Evolutionary conservation across 2,329 filamentous ascomycete genomes (phyloP), one percentile per base, ranked within the genome.

Genomic region (Lithohypha guttulata): DNA sequence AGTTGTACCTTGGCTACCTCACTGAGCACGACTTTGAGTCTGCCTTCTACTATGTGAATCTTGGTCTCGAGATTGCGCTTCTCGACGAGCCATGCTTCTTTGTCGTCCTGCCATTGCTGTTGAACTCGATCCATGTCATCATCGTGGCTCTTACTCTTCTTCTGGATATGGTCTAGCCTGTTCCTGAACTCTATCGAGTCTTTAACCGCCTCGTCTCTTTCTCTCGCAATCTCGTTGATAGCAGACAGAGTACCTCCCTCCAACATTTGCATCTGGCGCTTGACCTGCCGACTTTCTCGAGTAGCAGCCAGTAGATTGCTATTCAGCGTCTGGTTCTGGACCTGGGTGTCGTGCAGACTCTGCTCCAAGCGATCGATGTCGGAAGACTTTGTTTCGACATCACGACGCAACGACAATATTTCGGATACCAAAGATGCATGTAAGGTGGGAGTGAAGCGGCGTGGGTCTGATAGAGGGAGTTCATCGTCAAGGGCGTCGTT

Each of bases 351-450:
- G 45, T 93, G 78, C 22, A 98, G 64, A 18, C 71, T 77, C 1
- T 71, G 66, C 61, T 98, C 91, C 11, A 98, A 68, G 38, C 74
- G 77, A 56, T 95, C 87, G 39, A 98, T 94, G 38, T 85, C 73
- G 52, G 77, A 84, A 30, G 80, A 74, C 61, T 94, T 95, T 28
- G 83, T 84, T 55, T 98, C 91, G 46, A 96, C 76, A 48, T 98
- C 91, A 42, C 91, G 73, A 15, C 87, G 77, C 34, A 98, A 64
- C 2, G 79, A 77, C 26, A 98, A 67, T 46, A 98, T 98, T 59
- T 98, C 91, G 0, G 89, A 89, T 1, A 98, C 89, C 5, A 98
- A 67, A 34, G 84, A 95, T 6, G 91, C 91, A 59, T 96, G 91
- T 8, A 98, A 65, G 0, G 87, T 96, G 1, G 91, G 91, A 0